A percentile compares a stretch with the other conserved stretches of the same genome.
Conservation (phyloP, 2,329 filamentous ascomycete species). For the Aspergillus pseudoglaucus region DNA sequence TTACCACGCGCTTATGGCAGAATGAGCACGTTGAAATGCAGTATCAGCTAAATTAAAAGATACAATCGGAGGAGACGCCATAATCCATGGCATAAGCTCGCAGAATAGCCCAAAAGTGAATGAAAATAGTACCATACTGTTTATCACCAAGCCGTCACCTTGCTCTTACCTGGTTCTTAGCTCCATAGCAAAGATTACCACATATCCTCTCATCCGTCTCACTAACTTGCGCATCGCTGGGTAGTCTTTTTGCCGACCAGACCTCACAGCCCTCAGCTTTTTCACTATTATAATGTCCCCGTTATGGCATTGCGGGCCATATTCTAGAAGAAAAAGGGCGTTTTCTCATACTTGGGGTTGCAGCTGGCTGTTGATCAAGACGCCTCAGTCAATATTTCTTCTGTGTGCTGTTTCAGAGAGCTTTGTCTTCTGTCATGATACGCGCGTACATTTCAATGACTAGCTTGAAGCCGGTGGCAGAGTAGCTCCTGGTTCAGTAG, state of each 20-base stretch:
- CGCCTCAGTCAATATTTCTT: constrained; percentile 55
- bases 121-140: no score
- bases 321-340: constrained; percentile 52
- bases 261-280: constrained; percentile 42
- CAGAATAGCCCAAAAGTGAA: no score
- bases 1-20: no score
- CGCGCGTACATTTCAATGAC: constrained; percentile 57
- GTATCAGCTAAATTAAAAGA: no score
- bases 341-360: constrained; percentile 55
- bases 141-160: constrained; percentile 17
- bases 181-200: constrained; percentile 13
- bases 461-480: constrained; percentile 50
- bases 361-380: constrained; percentile 58
- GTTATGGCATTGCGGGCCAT: constrained; percentile 44
- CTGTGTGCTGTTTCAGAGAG: constrained; percentile 54
- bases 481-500: constrained; percentile 54
- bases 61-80: no score
- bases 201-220: constrained; percentile 21
- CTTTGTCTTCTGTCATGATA: constrained; percentile 60
- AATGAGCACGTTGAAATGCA: no score
- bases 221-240: constrained; percentile 10
- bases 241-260: constrained; percentile 39
- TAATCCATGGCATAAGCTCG: no score
- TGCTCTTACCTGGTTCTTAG: constrained; percentile 9
- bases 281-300: constrained; percentile 44